Conservation (phyloP, 768 basidiomycete genomes). For the Saitozyma podzolica region DNA sequence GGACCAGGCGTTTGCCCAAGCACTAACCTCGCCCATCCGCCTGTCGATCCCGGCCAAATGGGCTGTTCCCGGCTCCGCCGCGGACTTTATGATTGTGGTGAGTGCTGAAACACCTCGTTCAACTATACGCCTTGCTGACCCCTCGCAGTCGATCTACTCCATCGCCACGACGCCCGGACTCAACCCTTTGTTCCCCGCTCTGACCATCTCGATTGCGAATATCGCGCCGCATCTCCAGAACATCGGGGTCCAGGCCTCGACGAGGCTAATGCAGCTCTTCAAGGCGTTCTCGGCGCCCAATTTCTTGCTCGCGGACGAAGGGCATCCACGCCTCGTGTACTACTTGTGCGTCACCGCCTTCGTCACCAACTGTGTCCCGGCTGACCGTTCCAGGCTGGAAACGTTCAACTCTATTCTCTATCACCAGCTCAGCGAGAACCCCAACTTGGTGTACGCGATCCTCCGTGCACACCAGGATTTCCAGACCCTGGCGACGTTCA, state of each 20-base stretch:
- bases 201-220: constrained; percentile 87
- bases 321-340: constrained; percentile 87
- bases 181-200: constrained; percentile 83
- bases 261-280: constrained; percentile 82
- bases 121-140: not conserved
- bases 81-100: constrained; percentile 86
- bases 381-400: constrained; percentile 65
- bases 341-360: constrained; percentile 63
- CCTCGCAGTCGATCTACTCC: constrained; percentile 74
- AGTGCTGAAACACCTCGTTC: constrained; percentile 40
- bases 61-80: constrained; percentile 69
- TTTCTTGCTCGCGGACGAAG: constrained; percentile 89
- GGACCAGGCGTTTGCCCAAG: constrained; percentile 72
- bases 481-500: constrained; percentile 88
- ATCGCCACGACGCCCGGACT: constrained; percentile 86
- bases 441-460: constrained; percentile 82
- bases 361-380: not conserved
- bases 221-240: constrained; percentile 81
- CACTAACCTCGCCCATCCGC: constrained; percentile 63
- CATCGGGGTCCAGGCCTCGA: constrained; percentile 75
- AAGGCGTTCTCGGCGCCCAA: constrained; percentile 84
- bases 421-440: constrained; percentile 74
- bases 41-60: constrained; percentile 73
- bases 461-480: constrained; percentile 80
- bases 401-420: constrained; percentile 83